Conservation (phyloP, 2,329 filamentous ascomycete species). For the Penicillium sp. region DNA sequence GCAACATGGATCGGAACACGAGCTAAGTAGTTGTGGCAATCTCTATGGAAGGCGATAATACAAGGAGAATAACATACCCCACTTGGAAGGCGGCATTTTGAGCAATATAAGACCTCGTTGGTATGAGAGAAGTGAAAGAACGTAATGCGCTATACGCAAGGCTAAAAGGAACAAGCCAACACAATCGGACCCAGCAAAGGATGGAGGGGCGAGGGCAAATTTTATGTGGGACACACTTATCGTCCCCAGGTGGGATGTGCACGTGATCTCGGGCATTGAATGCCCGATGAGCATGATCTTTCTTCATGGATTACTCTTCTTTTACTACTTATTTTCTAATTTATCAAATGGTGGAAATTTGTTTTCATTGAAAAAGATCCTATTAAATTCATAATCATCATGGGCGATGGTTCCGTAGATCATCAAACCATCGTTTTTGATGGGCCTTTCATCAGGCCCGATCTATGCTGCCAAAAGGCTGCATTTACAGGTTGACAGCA, state of each 20-base stretch:
- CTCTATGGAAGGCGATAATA: slow-evolving; percentile 6
- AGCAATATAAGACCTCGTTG: slow-evolving; percentile 15
- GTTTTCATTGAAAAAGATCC: slow-evolving; percentile 23
- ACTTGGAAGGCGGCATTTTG: slow-evolving; percentile 51
- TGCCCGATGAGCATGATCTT: slow-evolving; percentile 24
- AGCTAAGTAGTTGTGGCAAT: slow-evolving; percentile 5
- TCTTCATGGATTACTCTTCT: background rate
- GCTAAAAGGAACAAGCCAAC: slow-evolving; percentile 12
- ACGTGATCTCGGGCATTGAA: slow-evolving; percentile 22
- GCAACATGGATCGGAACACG: background rate
- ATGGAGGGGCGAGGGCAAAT: slow-evolving; percentile 28
- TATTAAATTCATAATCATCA: slow-evolving; percentile 34
- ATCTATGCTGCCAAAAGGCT: slow-evolving; percentile 11
- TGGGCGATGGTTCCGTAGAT: slow-evolving; percentile 11
- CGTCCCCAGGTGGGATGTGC: slow-evolving; percentile 19
- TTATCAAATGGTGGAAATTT: slow-evolving; percentile 8
- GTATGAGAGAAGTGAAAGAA: slow-evolving; percentile 11
- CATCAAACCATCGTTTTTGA: slow-evolving; percentile 21
- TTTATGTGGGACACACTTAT: slow-evolving; percentile 33
- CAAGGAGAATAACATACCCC: slow-evolving; percentile 45
- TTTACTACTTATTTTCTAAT: background rate
- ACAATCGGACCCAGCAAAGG: slow-evolving; percentile 19
- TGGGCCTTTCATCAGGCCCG: slow-evolving; percentile 5
- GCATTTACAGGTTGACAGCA: slow-evolving; percentile 77
- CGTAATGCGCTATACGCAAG: slow-evolving; percentile 16